Evolutionary conservation across 768 basidiomycete genomes (phyloP), one percentile per base, ranked within the genome.

Genomic region (Tylopilus balloui): DNA sequence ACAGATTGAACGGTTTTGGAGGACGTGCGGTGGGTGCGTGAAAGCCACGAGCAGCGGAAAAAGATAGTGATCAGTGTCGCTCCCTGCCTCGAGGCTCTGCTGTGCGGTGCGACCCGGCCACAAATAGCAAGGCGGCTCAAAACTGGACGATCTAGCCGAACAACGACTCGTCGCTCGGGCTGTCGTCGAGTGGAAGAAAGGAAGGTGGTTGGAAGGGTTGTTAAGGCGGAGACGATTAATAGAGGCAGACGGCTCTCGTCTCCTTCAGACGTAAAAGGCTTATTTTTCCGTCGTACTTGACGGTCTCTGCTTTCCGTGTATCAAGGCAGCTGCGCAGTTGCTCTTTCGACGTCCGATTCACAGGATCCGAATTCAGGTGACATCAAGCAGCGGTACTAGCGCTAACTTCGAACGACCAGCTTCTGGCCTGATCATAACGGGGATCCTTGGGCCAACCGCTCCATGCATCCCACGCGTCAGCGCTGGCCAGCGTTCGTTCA

Each of bases 21-120:
- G 61, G 64, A 57, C 51, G 67, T 60, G 67, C 63, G 65, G 62
- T 52, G 53, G 56, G 63, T 67, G 65, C 67, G 65, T 63, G 65
- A 67, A 65, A 52, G 50, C 58, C 65, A 69, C 67, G 65, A 63
- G 63, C 54, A 63, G 47, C 62, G 56, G 52, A 56, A 62, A 62
- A 63, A 63, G 57, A 64, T 52, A 51, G 53, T 27, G 53, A 65
- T 65, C 60, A 53, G 50, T 41, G n/a, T 38, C 48, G 34, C 46
- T 42, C 39, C 39, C 51, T 56, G 65, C 65, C 63, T 65, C 65
- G 65, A 67, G 65, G 63, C 65, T 52, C 21, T 47, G 59, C 58
- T 52, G 51, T 52, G 52, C 25, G 37, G 50, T 43, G 48, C 38
- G 59, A 40, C 42, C 36, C 28, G 42, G 23, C 61, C 60, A 14